These are phyloP conservation scores for Trametes sp. DNA, from an alignment of 1,284 basidiomycete species.

Conservation along the genomic window DNA sequence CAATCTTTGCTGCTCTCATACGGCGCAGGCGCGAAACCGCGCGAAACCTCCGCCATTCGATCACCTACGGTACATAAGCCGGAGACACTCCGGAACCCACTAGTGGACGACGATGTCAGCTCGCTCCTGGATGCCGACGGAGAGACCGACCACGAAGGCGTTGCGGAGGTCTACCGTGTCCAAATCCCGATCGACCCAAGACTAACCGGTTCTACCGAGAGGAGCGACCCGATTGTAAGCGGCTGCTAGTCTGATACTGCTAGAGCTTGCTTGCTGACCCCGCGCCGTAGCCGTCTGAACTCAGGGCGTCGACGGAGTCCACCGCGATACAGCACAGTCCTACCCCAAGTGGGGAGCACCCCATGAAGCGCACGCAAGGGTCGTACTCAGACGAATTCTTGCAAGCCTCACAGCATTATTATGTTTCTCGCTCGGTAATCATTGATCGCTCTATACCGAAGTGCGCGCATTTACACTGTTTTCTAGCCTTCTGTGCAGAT, in stretches of 20 bases:
- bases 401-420: conserved; percentile 12
- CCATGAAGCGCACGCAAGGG: not conserved
- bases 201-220: not conserved
- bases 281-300: not conserved
- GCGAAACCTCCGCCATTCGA: not conserved
- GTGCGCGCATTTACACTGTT: not conserved
- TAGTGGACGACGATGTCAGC: conserved; percentile 8
- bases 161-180: conserved; percentile 9
- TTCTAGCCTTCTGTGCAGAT: conserved; percentile 9
- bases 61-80: not conserved
- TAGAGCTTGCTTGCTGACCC: not conserved
- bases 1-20: not conserved
- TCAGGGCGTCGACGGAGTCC: conserved; percentile 3
- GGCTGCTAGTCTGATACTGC: not conserved
- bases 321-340: conserved; percentile 1
- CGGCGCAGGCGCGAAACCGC: not conserved
- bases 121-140: conserved; percentile 29
- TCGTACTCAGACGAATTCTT: conserved; percentile 13
- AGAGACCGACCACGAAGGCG: conserved; percentile 28
- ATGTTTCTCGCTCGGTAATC: conserved; percentile 12
- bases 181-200: not conserved
- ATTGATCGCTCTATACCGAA: not conserved
- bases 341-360: not conserved
- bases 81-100: not conserved
- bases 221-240: not conserved